Evolutionary conservation across 78 protist species (phyloP).

Genomic region (Monosiga brevicollis): DNA sequence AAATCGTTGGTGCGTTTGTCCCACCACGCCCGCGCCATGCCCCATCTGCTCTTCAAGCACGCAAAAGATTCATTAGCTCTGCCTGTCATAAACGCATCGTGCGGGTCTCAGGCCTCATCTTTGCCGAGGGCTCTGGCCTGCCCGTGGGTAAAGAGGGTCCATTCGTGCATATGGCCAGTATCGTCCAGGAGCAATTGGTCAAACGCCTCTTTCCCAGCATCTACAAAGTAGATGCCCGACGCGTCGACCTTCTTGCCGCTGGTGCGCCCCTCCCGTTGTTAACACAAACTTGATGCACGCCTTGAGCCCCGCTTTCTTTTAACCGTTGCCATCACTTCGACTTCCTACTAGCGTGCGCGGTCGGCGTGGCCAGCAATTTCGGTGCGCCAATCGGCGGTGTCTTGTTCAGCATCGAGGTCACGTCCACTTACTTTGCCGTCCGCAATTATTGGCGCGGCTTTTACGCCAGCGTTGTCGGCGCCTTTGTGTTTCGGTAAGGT

Average conservation of each 20-base stretch:
- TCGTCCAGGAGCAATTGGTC: too few species aligned
- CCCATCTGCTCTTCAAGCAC: not conserved
- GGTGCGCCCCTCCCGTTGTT: conserved; percentile 19
- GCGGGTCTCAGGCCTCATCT: conserved; percentile 1
- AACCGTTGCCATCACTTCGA: too few species aligned
- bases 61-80: not conserved
- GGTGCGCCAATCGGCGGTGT: conserved; percentile 90
- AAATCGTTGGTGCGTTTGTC: too few species aligned
- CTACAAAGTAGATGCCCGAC: too few species aligned
- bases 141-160: conserved; percentile 89
- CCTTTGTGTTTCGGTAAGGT: conserved; percentile 40
- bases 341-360: conserved; percentile 60
- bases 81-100: not conserved
- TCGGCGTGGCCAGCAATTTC: conserved; percentile 75
- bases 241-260: too few species aligned
- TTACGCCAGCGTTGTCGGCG: conserved; percentile 42
- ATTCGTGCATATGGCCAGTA: conserved; percentile 60
- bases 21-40: not conserved
- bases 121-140: conserved; percentile 40
- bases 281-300: conserved; percentile 22
- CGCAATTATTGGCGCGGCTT: conserved; percentile 46
- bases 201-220: too few species aligned
- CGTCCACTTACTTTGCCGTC: conserved; percentile 62
- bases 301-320: conserved; percentile 35
- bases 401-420: conserved; percentile 72